Evolutionary conservation across 305 asterid genomes (phyloP), one percentile per base, ranked within the genome.

Genomic region (Fraxinus platypoda): DNA sequence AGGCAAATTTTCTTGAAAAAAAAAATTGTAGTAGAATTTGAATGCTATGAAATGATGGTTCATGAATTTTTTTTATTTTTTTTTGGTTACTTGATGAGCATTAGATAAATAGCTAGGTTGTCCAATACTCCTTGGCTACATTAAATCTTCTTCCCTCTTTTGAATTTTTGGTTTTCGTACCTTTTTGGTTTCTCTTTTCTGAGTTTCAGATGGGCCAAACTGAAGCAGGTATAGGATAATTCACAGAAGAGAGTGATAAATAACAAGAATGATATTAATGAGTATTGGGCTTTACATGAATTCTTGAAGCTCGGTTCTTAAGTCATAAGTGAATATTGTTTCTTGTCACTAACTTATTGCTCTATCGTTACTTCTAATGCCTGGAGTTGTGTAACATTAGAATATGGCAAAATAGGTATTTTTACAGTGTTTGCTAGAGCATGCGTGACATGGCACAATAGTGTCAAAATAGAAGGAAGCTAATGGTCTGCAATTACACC

Each of bases 141-240:
- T 62, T 62, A 19, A 62, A 62, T 8, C 66, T 52, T 70, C 52
- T 72, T 72, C 43, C 34, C 59, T 52, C 75, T 78, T 78, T 73
- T 71, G 28, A 64, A 17, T 49, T 6, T 70, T 34, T 41, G 0
- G 28, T 82, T 77, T 82, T 70, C 8, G 46, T 49, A 46, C n/a
- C 13, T 33, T 76, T 19, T 81, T 57, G 12, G n/a, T 13, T 54
- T 74, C 19, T 43, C 34, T 43, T 46, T 12, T 49, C 72, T 46
- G 71, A 23, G 17, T 23, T 62, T 23, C 71, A 25, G 71, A 23
- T 62, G 71, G 71, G 13, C 33, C 33, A 9, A 62, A 12, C 71
- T 8, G 71, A 62, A 25, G 71, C 71, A 9, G 33, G 31, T 62
- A 23, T 62, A 23, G 71, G 28, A 57, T 57, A 57, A 19, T 57